Evolutionary conservation across 257 asterid genomes (phyloP).

Genomic region (Nicotiana attenuata): DNA sequence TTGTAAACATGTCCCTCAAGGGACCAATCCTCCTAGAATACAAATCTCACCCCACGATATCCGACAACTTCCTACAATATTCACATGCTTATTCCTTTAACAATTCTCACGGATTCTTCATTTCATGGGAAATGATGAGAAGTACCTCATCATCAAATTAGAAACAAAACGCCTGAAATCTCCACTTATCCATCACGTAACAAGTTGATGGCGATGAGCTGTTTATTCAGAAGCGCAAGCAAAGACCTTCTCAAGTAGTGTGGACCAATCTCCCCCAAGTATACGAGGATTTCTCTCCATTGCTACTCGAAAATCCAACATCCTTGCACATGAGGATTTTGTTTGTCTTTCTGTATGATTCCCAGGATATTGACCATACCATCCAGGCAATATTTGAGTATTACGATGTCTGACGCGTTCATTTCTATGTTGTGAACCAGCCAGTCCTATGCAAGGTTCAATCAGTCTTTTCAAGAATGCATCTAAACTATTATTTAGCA

Average conservation of each 20-base stretch:
- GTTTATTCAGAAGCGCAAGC: constrained; percentile 26
- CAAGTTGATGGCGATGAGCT: constrained; percentile 11
- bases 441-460: constrained; percentile 54
- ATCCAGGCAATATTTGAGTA: constrained; percentile 18
- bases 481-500: constrained; percentile 63
- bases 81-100: constrained; percentile 24
- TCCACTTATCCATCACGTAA: background rate
- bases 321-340: constrained; percentile 19
- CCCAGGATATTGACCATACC: constrained; percentile 16
- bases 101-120: constrained; percentile 4
- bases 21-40: constrained; percentile 23
- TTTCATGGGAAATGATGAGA: constrained; percentile 11
- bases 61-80: constrained; percentile 29
- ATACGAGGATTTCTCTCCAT: constrained; percentile 62
- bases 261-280: constrained; percentile 75
- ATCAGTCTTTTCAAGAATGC: constrained; percentile 58
- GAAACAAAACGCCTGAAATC: background rate
- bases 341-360: constrained; percentile 14
- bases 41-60: constrained; percentile 31
- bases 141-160: constrained; percentile 6
- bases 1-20: constrained; percentile 25
- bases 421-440: constrained; percentile 30
- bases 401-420: constrained; percentile 15
- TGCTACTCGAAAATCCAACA: constrained; percentile 71
- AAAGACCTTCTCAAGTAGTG: constrained; percentile 64